A percentile compares a stretch with the other conserved stretches of the same genome.
Evolutionary conservation across 768 basidiomycete species (phyloP).

Genomic region (Cubamyces sp.): DNA sequence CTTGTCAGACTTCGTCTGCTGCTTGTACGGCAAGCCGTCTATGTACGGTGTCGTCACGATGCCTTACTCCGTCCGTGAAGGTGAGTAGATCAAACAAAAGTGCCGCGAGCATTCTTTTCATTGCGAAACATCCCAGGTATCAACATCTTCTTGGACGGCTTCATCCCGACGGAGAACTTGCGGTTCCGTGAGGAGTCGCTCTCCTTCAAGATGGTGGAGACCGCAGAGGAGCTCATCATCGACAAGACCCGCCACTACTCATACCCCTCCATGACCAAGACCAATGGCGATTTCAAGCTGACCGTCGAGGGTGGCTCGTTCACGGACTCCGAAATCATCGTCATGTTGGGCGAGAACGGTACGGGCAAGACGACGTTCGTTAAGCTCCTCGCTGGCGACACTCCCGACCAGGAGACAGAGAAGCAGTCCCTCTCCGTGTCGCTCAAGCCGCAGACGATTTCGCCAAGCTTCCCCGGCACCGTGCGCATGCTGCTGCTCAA

Average conservation of each 20-base stretch:
- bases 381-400: slow-evolving; percentile 90
- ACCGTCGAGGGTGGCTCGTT: slow-evolving; percentile 89
- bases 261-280: slow-evolving; percentile 97
- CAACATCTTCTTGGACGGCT: slow-evolving; percentile 99
- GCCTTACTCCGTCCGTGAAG: slow-evolving; percentile 98
- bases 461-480: slow-evolving; percentile 96
- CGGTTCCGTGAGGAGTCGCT: slow-evolving; percentile 96
- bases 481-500: slow-evolving; percentile 94
- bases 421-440: slow-evolving; percentile 87
- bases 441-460: slow-evolving; percentile 97
- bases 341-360: slow-evolving; percentile 99
- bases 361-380: slow-evolving; percentile 99
- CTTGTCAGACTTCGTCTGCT: slow-evolving; percentile 97
- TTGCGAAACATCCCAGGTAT: slow-evolving; percentile 60
- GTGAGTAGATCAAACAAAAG: slow-evolving; percentile 42
- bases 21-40: slow-evolving; percentile 94
- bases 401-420: slow-evolving; percentile 82
- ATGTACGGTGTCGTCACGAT: slow-evolving; percentile 99
- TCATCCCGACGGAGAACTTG: slow-evolving; percentile 97
- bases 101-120: not conserved
- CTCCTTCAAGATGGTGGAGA: slow-evolving; percentile 97
- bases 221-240: slow-evolving; percentile 84
- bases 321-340: slow-evolving; percentile 99
- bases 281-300: slow-evolving; percentile 93
- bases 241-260: slow-evolving; percentile 89